phyloP scores from a whole-genome alignment of 345 rosid species.

The Excoecaria cochinchinensis region DNA sequence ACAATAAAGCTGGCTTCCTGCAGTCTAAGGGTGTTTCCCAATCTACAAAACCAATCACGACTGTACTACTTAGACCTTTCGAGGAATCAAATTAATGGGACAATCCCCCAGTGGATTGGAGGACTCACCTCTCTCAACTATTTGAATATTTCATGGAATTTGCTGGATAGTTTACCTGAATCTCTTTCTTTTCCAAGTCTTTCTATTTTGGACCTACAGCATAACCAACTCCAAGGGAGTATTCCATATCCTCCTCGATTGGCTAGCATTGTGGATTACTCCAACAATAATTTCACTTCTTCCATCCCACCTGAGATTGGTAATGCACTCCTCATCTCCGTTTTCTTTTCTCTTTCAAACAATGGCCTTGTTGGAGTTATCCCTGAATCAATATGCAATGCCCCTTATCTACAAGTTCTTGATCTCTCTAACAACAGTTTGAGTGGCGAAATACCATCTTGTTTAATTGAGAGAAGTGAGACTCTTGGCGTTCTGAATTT shows the following conservation, averaged over 20 bases:
- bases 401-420: conserved; percentile 18
- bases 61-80: conserved; percentile 40
- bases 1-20: conserved; percentile 48
- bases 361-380: conserved; percentile 35
- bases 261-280: conserved; percentile 31
- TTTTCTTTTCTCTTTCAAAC: conserved; percentile 36
- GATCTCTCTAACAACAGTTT: conserved; percentile 41
- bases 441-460: conserved; percentile 29
- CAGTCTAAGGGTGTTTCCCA: conserved; percentile 33
- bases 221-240: conserved; percentile 32
- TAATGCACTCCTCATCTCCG: neutral
- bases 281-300: conserved; percentile 28
- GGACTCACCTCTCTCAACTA: neutral
- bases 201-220: conserved; percentile 24
- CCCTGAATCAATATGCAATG: conserved; percentile 38
- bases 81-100: conserved; percentile 34
- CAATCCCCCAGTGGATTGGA: conserved; percentile 53
- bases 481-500: conserved; percentile 34
- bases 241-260: conserved; percentile 13
- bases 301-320: conserved; percentile 26
- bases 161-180: conserved; percentile 8
- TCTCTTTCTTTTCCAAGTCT: conserved; percentile 10
- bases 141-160: conserved; percentile 24
- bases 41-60: conserved; percentile 24
- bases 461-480: conserved; percentile 5